phyloP scores from a whole-genome alignment of 75 land plant species.

The Larix kaempferi region DNA sequence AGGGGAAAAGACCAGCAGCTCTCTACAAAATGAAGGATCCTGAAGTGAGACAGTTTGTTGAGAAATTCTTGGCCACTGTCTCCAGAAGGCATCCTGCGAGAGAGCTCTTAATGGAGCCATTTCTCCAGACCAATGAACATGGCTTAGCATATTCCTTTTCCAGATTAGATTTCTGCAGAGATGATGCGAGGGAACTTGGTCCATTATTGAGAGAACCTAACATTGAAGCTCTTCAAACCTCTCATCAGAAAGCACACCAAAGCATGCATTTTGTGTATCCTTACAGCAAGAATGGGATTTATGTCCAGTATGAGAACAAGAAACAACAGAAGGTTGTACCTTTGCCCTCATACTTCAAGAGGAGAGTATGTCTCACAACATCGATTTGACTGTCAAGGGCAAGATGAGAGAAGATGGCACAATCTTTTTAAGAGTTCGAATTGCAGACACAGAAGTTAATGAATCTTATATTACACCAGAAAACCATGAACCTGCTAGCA shows the following conservation, averaged over 20 bases:
- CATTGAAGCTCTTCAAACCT: not conserved
- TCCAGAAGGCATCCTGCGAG: conserved; percentile 69
- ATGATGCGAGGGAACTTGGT: conserved; percentile 11
- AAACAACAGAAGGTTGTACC: not conserved
- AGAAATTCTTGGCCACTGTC: conserved; percentile 85
- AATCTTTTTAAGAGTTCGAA: conserved; percentile 44
- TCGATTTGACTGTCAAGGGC: conserved; percentile 76
- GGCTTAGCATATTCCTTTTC: conserved; percentile 9
- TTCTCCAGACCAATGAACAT: conserved; percentile 59
- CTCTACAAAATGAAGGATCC: conserved; percentile 78
- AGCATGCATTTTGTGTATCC: not conserved
- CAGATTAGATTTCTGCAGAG: conserved; percentile 11
- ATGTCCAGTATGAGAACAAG: not conserved
- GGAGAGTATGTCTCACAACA: conserved; percentile 12
- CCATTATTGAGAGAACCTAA: conserved; percentile 23
- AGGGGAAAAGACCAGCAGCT: conserved; percentile 64
- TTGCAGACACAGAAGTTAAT: conserved; percentile 76
- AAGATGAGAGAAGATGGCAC: conserved; percentile 68
- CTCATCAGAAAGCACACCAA: not conserved
- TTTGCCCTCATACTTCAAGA: not conserved
- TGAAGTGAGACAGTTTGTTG: conserved; percentile 75
- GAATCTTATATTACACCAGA: not conserved
- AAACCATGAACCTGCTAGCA: not conserved
- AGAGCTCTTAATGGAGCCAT: conserved; percentile 88
- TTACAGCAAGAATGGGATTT: not conserved